Evolutionary conservation across 768 basidiomycete species (phyloP), one percentile per base, ranked within the genome.

Genomic region (Hortiboletus flavorubellus): DNA sequence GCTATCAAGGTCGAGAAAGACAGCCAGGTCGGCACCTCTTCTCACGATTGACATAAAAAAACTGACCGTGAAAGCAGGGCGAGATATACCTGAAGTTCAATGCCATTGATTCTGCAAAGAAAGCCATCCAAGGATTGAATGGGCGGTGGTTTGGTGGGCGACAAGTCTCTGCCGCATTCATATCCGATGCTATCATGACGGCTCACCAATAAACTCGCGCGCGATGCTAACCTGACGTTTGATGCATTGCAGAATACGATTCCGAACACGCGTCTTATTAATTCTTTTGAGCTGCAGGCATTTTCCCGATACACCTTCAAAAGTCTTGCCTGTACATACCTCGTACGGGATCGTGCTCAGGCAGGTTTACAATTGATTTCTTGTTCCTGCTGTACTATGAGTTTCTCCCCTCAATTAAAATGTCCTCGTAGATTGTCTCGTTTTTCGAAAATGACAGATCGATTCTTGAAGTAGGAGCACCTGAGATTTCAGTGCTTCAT

Each of bases 91-190:
- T 98, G 70, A 93, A 96, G 74, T 98, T 98, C 65, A 82, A 83
- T 55, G 71, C 79, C 26, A 75, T 93, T 55, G 91, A 92, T 2
- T 77, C 83, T 11, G 92, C 97, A 33, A 87, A 86, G 68, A 82
- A 86, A 55, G 91, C 95, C 38, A 76, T 97, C 44, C 84, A 91
- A 71, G 91, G 93, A 64, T 82, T 99, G 51, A 94, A 97, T 63
- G 93, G 94, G 49, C 89, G 97, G 56, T 98, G 93, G 91, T 99
- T 99, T 67, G 93, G 93, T 56, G 94, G 94, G 56, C 87, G 87
- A 73, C 87, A 90, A 73, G 83, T 97, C 55, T 83, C 87, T 44
- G 94, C 93, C 60, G 70, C 81, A 53, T 95, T 91, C 76, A 95
- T 96, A 65, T 89, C 92, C 53, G 93, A 96, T 67, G 91, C 91